phyloP scores from a whole-genome alignment of 345 rosid genomes.

The Salix suchowensis region DNA sequence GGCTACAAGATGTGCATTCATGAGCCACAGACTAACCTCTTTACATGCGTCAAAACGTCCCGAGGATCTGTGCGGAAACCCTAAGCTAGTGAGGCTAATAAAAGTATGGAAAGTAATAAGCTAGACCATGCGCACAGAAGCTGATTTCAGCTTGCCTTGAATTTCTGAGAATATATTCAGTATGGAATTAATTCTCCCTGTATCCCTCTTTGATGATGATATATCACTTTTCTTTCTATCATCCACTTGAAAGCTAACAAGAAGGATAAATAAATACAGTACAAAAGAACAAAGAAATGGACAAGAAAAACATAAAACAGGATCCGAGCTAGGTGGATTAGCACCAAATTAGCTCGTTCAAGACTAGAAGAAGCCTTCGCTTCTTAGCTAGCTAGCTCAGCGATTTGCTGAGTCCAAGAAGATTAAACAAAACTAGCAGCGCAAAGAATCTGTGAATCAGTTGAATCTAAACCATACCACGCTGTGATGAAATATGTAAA shows the following conservation, averaged over 20 bases:
- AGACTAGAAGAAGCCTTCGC: not conserved
- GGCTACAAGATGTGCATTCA: slow-evolving; percentile 17
- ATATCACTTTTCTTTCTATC: not conserved
- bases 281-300: not conserved
- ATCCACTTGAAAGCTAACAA: not conserved
- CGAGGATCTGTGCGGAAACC: slow-evolving; percentile 33
- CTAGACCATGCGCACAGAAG: not conserved
- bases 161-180: not conserved
- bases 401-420: slow-evolving; percentile 23
- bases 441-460: not conserved
- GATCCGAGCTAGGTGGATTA: not conserved
- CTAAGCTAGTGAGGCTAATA: slow-evolving; percentile 39
- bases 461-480: not conserved
- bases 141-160: not conserved
- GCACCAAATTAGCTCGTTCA: not conserved
- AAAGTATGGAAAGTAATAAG: slow-evolving; percentile 22
- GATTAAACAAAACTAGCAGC: slow-evolving; percentile 19
- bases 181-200: not conserved
- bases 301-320: not conserved
- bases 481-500: not conserved
- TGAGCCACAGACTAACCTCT: slow-evolving; percentile 14
- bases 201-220: not conserved
- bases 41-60: slow-evolving; percentile 9
- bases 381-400: slow-evolving; percentile 1
- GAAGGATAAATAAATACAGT: not conserved